Evolutionary conservation across 768 basidiomycete genomes (phyloP), one percentile per base, ranked within the genome.

Genomic region (Lactarius pseudohatsudake): DNA sequence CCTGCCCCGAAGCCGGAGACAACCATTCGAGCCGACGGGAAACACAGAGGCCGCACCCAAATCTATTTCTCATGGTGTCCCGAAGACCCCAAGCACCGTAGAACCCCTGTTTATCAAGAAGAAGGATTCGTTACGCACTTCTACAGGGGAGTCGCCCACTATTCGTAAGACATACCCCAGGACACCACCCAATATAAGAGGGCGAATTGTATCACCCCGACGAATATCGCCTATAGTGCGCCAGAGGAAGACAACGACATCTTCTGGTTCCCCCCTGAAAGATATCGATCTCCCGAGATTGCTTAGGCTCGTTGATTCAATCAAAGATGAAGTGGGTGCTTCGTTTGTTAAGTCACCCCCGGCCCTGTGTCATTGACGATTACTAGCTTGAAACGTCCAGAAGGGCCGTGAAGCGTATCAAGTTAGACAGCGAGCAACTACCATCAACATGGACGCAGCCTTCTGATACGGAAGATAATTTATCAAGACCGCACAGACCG

Each of bases 21-120:
- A 88, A 72, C 81, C 86, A 22, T 86, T 91, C 69, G 81, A 83
- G 61, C 82, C 81, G 1, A 79, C 80, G 26, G 79, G 75, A 38
- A 86, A 85, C 72, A 76, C 75, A 15, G 86, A 89, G 34, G 74
- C 79, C 32, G 86, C 83, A 0, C 86, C 88, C 10, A 86, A 81
- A 71, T 73, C 71, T 18, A 34, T 79, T 43, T 59, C 63, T 26
- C 64, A 73, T 66, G 68, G 73, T 40, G n/a, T 38, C 43, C 71
- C 78, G 64, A 76, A 72, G 61, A 64, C 78, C 30, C 76, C 81
- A 38, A 80, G 78, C 41, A 78, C 77, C 30, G 81, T 93, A 26
- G 91, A 91, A 72, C 92, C 92, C 8, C 78, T 94, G 66, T 90
- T 88, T 2, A 94, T 94, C 75, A 92, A 88, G 81, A 93, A 94